Base-by-base conservation (phyloP, 768 basidiomycete genomes). In the Hirschioporus abietinus region DNA sequence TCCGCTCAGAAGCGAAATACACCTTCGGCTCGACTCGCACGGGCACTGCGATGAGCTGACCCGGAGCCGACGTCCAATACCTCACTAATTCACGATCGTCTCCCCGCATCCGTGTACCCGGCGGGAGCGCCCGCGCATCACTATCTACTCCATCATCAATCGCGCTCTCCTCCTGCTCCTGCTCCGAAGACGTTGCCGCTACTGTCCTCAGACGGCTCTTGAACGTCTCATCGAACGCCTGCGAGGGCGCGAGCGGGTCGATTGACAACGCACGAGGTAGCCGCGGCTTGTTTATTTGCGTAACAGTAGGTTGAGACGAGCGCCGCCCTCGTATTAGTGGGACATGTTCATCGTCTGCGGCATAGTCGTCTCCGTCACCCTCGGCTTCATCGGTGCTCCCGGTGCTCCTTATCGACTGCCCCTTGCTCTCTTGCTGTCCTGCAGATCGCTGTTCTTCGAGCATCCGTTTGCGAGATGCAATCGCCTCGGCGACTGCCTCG, bases 21-120 rank as follows among this genome's bases (percentile, higher is more conserved):
- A 97, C 95, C 79, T 99, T 99, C 30, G 97, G 97, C 76, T 99
- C 97, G 61, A 99, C 86, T 65, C 97, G 86, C n/a, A 99, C 91
- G 26, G 96, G 95, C 1, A 99, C 87, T 0, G 95, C 87, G 66
- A 99, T 96, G 70, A 85, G 83, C 81, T 98, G 98, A 12, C 96
- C 96, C 58, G 83, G 78, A 0, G 93, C 91, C 0, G 96, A 96
- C 26, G 75, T 80, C 88, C 90, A 93, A 67, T 86, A 84, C 65
- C 89, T 81, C 64, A 83, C 85, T 61, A 91, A 73, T 18, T 89
- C 74, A 68, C 87, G 83, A 69, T 89, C 87, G 24, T 85, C 82
- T 52, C 58, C 65, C 65, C 65, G 57, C 60, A 67, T 58, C 6
- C 69, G 66, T 73, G 76, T 25, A 73, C 71, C 52, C 24, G 67